phyloP scores from a whole-genome alignment of 2,329 filamentous ascomycete genomes.

The Orbilia javanica region DNA sequence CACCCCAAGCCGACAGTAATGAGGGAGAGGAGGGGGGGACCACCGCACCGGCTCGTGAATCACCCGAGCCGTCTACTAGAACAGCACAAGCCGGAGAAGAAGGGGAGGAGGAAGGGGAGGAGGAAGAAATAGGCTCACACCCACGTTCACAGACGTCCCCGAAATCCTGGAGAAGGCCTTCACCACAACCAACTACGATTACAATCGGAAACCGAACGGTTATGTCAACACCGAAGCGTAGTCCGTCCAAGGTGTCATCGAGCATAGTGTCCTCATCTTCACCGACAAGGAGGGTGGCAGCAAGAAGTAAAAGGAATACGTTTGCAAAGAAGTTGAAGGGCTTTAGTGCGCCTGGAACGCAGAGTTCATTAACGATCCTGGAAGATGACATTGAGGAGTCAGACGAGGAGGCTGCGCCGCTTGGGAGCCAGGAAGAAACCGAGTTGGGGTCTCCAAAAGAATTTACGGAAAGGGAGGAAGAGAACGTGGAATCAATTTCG shows the following conservation, averaged over 20 bases:
- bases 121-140: conserved; percentile 19
- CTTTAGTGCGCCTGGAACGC: conserved; percentile 72
- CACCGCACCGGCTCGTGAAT: not conserved
- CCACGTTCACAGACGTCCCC: conserved; percentile 56
- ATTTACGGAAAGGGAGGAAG: conserved; percentile 63
- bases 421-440: not conserved
- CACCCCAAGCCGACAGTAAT: not conserved
- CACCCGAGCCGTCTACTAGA: not conserved
- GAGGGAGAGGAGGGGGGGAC: conserved; percentile 4
- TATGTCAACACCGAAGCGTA: conserved; percentile 69
- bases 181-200: conserved; percentile 77
- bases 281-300: conserved; percentile 68
- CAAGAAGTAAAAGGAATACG: conserved; percentile 64
- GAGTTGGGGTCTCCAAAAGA: conserved; percentile 59
- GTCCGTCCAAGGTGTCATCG: conserved; percentile 49
- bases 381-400: conserved; percentile 62
- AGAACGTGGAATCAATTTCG: conserved; percentile 26
- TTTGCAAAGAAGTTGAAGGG: conserved; percentile 64
- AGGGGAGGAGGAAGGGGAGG: conserved; percentile 19
- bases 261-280: conserved; percentile 62
- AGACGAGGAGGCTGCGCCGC: conserved; percentile 60
- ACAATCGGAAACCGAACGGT: conserved; percentile 78
- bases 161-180: conserved; percentile 70
- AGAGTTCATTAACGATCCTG: conserved; percentile 60
- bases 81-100: not conserved